Conservation (phyloP, 805 yeast species). For the Torulaspora quercuum region DNA sequence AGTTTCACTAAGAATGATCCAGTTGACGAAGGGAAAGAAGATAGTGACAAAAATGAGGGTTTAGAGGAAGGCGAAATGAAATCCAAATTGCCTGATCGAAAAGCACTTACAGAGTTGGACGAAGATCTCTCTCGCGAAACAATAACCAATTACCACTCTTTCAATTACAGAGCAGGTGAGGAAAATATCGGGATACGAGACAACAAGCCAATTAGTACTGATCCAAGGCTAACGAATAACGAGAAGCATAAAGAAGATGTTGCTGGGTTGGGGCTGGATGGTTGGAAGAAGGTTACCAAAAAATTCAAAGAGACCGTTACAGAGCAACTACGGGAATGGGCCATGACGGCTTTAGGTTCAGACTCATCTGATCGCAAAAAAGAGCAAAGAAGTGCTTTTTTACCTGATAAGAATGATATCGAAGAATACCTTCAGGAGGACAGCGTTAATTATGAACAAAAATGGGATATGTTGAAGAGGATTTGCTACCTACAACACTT, state of each 20-base stretch:
- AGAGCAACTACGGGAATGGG: conserved; percentile 53
- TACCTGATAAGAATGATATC: conserved; percentile 60
- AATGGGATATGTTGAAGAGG: conserved; percentile 70
- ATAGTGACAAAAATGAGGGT: conserved; percentile 7
- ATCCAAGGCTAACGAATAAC: conserved; percentile 71
- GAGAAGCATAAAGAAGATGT: conserved; percentile 68
- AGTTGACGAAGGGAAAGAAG: conserved; percentile 3
- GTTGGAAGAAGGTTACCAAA: conserved; percentile 45
- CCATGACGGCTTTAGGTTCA: conserved; percentile 42
- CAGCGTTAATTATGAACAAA: conserved; percentile 48
- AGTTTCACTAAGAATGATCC: conserved; percentile 2
- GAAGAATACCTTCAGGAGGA: conserved; percentile 50
- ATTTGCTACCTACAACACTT: conserved; percentile 67
- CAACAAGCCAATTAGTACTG: conserved; percentile 73
- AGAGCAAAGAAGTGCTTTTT: conserved; percentile 33
- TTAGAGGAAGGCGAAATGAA: conserved; percentile 4
- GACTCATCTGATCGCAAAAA: conserved; percentile 33
- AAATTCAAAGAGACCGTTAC: conserved; percentile 53
- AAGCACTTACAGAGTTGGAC: conserved; percentile 1
- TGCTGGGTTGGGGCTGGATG: conserved; percentile 71
- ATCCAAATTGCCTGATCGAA: conserved; percentile 14
- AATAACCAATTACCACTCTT: conserved; percentile 45
- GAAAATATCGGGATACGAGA: conserved; percentile 85
- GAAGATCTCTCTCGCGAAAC: not conserved
- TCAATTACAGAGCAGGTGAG: conserved; percentile 84